phyloP scores from a whole-genome alignment of 108 stramenopile species.

The Discostella stelligeroides region DNA sequence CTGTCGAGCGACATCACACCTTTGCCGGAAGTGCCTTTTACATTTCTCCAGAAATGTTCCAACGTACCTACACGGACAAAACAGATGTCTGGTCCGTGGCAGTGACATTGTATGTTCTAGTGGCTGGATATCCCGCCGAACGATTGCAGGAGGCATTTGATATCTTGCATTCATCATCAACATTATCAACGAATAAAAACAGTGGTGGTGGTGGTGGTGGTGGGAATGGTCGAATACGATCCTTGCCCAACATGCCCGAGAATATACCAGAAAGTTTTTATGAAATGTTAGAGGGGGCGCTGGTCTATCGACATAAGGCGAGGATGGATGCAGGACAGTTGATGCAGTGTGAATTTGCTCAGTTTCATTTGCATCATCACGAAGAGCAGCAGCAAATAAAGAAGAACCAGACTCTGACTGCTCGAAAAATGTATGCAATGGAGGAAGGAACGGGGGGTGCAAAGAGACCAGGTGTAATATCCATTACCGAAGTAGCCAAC shows the following conservation, averaged over 20 bases:
- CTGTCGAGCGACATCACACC: slow-evolving; percentile 57
- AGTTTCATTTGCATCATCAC: slow-evolving; percentile 62
- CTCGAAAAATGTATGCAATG: no score
- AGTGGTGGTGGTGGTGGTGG: no score
- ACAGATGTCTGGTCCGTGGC: slow-evolving; percentile 81
- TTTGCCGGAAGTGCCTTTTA: slow-evolving; percentile 88
- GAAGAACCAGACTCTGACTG: no score
- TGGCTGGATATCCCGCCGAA: slow-evolving; percentile 83
- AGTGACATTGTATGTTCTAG: slow-evolving; percentile 77
- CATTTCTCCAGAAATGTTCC: slow-evolving; percentile 84
- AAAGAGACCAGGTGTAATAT: slow-evolving; percentile 28
- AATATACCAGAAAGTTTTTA: slow-evolving; percentile 77
- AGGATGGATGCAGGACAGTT: slow-evolving; percentile 65
- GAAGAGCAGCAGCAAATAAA: not conserved
- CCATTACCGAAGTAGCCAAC: slow-evolving; percentile 50
- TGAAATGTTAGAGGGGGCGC: slow-evolving; percentile 65
- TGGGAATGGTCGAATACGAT: slow-evolving; percentile 40
- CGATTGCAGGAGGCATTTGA: slow-evolving; percentile 78
- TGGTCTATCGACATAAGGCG: slow-evolving; percentile 65
- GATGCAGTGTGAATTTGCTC: slow-evolving; percentile 67
- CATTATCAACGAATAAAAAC: slow-evolving; percentile 1
- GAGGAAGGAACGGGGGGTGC: no score
- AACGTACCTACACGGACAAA: slow-evolving; percentile 54
- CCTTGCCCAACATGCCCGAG: slow-evolving; percentile 73
- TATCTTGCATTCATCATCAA: slow-evolving; percentile 41